These are phyloP conservation scores for Linum lewisii DNA, from an alignment of 345 rosid genomes.

Conservation along the genomic window DNA sequence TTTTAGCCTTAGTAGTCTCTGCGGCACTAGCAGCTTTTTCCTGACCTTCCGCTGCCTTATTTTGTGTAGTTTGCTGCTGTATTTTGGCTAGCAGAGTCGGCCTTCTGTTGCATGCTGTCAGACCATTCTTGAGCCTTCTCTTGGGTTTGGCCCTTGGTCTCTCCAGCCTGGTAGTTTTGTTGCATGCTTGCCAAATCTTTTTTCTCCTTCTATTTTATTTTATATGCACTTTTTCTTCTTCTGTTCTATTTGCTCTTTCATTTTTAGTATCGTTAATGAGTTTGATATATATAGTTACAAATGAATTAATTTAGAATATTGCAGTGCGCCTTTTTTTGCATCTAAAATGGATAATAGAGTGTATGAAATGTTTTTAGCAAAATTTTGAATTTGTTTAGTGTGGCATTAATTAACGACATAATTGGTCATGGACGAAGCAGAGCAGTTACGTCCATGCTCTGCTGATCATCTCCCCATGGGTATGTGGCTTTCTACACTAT, in stretches of 20 bases:
- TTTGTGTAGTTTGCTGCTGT: background rate
- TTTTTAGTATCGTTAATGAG: no score
- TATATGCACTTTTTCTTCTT: no score
- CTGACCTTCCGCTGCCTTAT: background rate
- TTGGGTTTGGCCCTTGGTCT: constrained; percentile 11
- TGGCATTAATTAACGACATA: no score
- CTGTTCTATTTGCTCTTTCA: background rate
- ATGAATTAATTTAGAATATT: background rate
- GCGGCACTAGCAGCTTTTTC: background rate
- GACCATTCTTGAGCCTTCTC: constrained; percentile 4
- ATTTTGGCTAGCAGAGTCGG: constrained; percentile 12
- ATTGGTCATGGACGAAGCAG: no score
- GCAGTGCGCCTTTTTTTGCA: background rate
- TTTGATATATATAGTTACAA: no score
- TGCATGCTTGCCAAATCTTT: constrained; percentile 11
- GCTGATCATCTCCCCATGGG: no score
- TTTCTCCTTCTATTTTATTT: no score
- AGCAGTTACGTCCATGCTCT: no score
- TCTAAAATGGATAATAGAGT: background rate
- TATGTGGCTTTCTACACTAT: no score
- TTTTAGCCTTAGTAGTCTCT: background rate
- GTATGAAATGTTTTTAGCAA: no score
- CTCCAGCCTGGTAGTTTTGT: constrained; percentile 11
- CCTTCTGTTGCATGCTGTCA: background rate
- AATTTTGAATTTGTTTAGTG: no score